Evolutionary conservation across 495 filamentous ascomycete genomes (phyloP), one percentile per base, ranked within the genome.

Genomic region (Lophiostoma macrostomum): DNA sequence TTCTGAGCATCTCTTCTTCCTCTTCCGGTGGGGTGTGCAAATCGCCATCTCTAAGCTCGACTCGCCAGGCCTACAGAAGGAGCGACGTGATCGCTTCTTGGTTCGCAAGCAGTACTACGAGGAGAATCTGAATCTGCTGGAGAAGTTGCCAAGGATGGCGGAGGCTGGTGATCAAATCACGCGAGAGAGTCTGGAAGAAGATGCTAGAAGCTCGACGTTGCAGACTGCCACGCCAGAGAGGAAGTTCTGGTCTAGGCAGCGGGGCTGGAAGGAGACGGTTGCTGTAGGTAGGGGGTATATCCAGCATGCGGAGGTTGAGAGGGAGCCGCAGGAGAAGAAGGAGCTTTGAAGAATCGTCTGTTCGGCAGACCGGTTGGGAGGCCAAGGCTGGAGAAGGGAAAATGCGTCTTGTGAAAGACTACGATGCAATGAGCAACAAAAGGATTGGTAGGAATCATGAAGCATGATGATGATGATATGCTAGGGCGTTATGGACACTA

Each of bases 1-100:
- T 60, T 82, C 86, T 0, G 93, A 98, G 66, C 93, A 97, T 55
- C 56, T 90, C 1, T 97, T 91, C 60, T 75, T 98, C 18, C 72
- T 80, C 1, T 76, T 85, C 0, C 81, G 89, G 50, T 80, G 85
- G 51, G 79, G 72, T 0, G 86, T 96, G 1, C 78, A 82, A 24
- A 71, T 77, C 18, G 82, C 81, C 6, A 78, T 97, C 56, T 67
- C 68, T n/a, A 89, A 90, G 64, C 74, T 97, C 18, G 91, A 96
- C 60, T 86, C 80, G 4, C 87, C 90, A 0, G 90, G 91, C 14
- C 70, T 91, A 32, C 82, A 87, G 60, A 88, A 90, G 67, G 90
- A 93, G 69, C 79, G 85, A 4, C 74, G 80, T 0, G 86, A 93
- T 64, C 73, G 86, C 19, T 95, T 84, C 61, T 56, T 80, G 30